A percentile compares a stretch with the other conserved stretches of the same genome.
Conservation (phyloP, 1,284 basidiomycete species). For the Trametes polyzona region DNA sequence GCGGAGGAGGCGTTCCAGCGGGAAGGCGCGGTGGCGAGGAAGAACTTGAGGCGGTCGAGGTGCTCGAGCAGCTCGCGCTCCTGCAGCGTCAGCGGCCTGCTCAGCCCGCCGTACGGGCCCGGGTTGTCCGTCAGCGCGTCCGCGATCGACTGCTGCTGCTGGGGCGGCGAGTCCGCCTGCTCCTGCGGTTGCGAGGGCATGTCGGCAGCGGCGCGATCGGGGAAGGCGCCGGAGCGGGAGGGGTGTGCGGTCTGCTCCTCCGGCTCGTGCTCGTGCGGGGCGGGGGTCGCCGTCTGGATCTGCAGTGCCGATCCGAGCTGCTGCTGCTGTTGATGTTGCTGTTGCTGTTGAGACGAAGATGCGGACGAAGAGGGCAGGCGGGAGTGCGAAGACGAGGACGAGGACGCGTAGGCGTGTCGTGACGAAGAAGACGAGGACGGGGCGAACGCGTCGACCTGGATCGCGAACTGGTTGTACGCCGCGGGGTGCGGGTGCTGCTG, state of each 20-base stretch:
- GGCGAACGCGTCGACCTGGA: slow-evolving; percentile 18
- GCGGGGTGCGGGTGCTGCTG: slow-evolving; percentile 6
- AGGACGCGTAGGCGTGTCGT: slow-evolving; percentile 9
- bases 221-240: slow-evolving; percentile 22
- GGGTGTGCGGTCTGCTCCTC: slow-evolving; percentile 39
- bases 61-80: slow-evolving; percentile 73
- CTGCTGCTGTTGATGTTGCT: slow-evolving; percentile 1
- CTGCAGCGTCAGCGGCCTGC: slow-evolving; percentile 57
- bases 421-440: neutral
- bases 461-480: slow-evolving; percentile 21
- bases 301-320: slow-evolving; percentile 24
- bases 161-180: slow-evolving; percentile 7
- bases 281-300: slow-evolving; percentile 31
- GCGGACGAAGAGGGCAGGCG: neutral
- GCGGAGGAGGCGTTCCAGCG: slow-evolving; percentile 52
- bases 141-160: slow-evolving; percentile 26
- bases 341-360: slow-evolving; percentile 1
- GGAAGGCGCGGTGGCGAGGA: slow-evolving; percentile 84
- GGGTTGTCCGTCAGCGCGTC: slow-evolving; percentile 39
- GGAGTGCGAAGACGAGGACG: slow-evolving; percentile 1
- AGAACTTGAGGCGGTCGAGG: slow-evolving; percentile 81
- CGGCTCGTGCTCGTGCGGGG: slow-evolving; percentile 30
- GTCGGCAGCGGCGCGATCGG: neutral
- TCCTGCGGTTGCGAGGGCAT: slow-evolving; percentile 1
- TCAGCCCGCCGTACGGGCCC: slow-evolving; percentile 44